A percentile compares a stretch with the other conserved stretches of the same genome.
Conservation (phyloP, 495 filamentous ascomycete species). For the Neurospora discreta region DNA sequence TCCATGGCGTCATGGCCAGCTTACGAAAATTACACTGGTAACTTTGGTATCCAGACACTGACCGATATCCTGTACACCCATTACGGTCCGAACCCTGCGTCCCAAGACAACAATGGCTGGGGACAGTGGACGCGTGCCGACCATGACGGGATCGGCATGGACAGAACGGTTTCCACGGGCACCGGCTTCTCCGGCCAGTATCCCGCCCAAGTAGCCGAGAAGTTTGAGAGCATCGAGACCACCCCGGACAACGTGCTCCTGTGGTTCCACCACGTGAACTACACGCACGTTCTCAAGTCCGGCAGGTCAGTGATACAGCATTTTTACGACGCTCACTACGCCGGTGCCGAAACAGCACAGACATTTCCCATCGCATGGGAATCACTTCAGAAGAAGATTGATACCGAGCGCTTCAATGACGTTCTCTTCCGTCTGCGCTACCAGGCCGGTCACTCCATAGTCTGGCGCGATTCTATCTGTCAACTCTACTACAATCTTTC, state of each 20-base stretch:
- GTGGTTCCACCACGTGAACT: conserved; percentile 69
- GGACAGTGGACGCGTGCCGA: conserved; percentile 66
- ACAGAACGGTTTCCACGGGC: conserved; percentile 55
- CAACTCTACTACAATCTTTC: conserved; percentile 51
- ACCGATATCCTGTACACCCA: conserved; percentile 57
- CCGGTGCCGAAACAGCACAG: conserved; percentile 47
- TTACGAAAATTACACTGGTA: conserved; percentile 61
- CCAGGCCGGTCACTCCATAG: conserved; percentile 57
- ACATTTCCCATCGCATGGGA: conserved; percentile 45
- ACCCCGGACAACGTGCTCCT: conserved; percentile 60
- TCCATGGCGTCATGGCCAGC: conserved; percentile 61
- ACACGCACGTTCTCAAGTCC: conserved; percentile 50
- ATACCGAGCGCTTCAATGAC: conserved; percentile 50
- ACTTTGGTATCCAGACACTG: conserved; percentile 59
- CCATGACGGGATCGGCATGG: conserved; percentile 52
- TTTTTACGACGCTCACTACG: conserved; percentile 64
- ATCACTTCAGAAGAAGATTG: conserved; percentile 43
- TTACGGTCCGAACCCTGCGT: conserved; percentile 55
- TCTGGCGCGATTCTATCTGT: conserved; percentile 57
- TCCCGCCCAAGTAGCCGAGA: conserved; percentile 42
- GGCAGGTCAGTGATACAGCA: conserved; percentile 66
- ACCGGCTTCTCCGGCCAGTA: conserved; percentile 58
- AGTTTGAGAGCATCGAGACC: conserved; percentile 49
- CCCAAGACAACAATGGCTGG: conserved; percentile 58
- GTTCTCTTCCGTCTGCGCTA: conserved; percentile 46